Evolutionary conservation across 2,329 filamentous ascomycete species (phyloP).

Genomic region (Ophioceras dolichostomum): DNA sequence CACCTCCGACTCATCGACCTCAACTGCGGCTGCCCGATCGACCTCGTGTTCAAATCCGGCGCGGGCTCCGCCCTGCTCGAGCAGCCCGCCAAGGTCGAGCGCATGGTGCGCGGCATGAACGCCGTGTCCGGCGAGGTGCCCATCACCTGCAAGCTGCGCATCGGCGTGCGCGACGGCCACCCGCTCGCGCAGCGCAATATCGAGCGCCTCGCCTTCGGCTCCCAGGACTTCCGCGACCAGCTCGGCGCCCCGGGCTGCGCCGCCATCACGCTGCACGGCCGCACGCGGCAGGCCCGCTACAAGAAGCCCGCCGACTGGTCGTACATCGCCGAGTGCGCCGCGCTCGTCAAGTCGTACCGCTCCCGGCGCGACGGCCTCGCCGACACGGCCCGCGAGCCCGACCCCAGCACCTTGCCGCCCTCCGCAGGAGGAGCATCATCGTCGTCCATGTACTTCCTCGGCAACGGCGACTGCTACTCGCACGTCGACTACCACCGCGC

Average conservation of each 20-base stretch:
- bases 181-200: slow-evolving; percentile 74
- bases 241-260: slow-evolving; percentile 74
- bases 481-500: slow-evolving; percentile 77
- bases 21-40: slow-evolving; percentile 96
- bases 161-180: slow-evolving; percentile 68
- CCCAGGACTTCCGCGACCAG: slow-evolving; percentile 56
- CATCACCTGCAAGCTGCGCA: slow-evolving; percentile 90
- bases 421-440: no score
- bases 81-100: slow-evolving; percentile 73
- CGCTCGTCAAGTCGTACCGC: slow-evolving; percentile 72
- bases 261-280: slow-evolving; percentile 89
- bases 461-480: slow-evolving; percentile 94
- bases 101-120: slow-evolving; percentile 95
- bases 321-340: slow-evolving; percentile 85
- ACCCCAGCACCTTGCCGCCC: slow-evolving; percentile 60
- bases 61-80: slow-evolving; percentile 91
- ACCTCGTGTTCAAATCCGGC: slow-evolving; percentile 79
- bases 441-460: slow-evolving; percentile 72
- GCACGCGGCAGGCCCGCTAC: slow-evolving; percentile 89
- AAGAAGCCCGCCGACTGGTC: slow-evolving; percentile 85
- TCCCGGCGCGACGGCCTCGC: slow-evolving; percentile 49
- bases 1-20: slow-evolving; percentile 83
- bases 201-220: slow-evolving; percentile 72
- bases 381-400: slow-evolving; percentile 70
- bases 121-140: slow-evolving; percentile 80